A percentile compares a stretch with the other conserved stretches of the same genome.
Evolutionary conservation across 164 flowering plant genomes (phyloP).

Genomic region (Vitis amurensis): DNA sequence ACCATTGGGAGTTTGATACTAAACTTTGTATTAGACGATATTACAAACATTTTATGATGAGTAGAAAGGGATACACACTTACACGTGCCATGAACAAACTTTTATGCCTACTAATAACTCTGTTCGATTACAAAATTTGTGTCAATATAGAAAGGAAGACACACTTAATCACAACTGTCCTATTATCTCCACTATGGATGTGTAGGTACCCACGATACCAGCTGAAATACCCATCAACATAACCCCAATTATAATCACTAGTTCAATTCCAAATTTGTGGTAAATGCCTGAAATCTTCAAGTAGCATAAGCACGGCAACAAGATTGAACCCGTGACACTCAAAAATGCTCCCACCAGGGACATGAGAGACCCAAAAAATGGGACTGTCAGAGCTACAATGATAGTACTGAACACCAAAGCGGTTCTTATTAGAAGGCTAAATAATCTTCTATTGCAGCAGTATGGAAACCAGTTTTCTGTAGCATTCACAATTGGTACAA

Average conservation of each 20-base stretch:
- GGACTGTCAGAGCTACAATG: conserved; percentile 44
- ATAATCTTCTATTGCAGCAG: conserved; percentile 20
- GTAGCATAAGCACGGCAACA: conserved; percentile 66
- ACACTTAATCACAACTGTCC: neutral
- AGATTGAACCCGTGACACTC: conserved; percentile 43
- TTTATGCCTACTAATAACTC: too few relatives aligned
- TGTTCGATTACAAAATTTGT: too few relatives aligned
- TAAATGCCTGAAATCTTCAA: conserved; percentile 49
- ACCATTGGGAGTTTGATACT: too few relatives aligned
- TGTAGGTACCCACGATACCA: conserved; percentile 50
- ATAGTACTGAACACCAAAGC: conserved; percentile 42
- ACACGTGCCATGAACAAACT: too few relatives aligned
- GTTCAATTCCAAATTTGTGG: conserved; percentile 33
- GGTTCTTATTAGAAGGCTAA: conserved; percentile 47
- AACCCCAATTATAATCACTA: conserved; percentile 23
- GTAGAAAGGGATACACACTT: too few relatives aligned
- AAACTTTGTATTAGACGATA: too few relatives aligned
- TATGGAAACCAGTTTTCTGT: conserved; percentile 33
- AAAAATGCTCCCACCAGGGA: conserved; percentile 58
- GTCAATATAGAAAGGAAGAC: too few relatives aligned
- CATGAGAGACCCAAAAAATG: conserved; percentile 56
- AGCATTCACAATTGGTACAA: conserved; percentile 58
- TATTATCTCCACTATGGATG: conserved; percentile 36
- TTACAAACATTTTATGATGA: too few relatives aligned
- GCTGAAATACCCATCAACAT: conserved; percentile 34